These are phyloP conservation scores for Fragaria iinumae DNA, from an alignment of 306 rosid species.

Conservation along the genomic window DNA sequence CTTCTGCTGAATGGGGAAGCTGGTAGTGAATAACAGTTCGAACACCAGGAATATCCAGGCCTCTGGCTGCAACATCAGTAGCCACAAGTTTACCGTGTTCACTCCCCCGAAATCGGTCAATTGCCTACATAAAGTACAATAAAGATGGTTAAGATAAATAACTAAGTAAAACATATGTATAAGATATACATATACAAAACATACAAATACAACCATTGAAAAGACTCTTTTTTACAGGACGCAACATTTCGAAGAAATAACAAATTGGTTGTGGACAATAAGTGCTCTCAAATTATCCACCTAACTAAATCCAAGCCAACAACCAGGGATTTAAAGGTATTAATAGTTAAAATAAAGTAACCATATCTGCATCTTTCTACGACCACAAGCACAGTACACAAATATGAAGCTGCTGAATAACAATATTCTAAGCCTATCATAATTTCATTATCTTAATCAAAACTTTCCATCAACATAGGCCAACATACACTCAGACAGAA, in stretches of 20 bases:
- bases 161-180: neutral
- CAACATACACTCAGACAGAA: neutral
- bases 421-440: neutral
- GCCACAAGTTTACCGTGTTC: slow-evolving; percentile 84
- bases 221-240: neutral
- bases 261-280: neutral
- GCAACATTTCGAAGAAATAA: neutral
- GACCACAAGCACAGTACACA: neutral
- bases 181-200: neutral
- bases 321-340: neutral
- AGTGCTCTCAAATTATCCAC: neutral
- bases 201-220: neutral
- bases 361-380: neutral
- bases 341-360: neutral
- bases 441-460: neutral
- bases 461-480: neutral
- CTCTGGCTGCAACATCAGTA: slow-evolving; percentile 93
- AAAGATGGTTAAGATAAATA: neutral
- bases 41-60: slow-evolving; percentile 89
- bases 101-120: slow-evolving; percentile 74
- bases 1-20: slow-evolving; percentile 98
- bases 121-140: slow-evolving; percentile 52
- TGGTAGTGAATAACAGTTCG: slow-evolving; percentile 96
- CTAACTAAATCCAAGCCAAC: neutral
- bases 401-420: neutral